These are phyloP conservation scores for Boletus coccyginus DNA, from an alignment of 768 basidiomycete genomes.

Conservation along the genomic window DNA sequence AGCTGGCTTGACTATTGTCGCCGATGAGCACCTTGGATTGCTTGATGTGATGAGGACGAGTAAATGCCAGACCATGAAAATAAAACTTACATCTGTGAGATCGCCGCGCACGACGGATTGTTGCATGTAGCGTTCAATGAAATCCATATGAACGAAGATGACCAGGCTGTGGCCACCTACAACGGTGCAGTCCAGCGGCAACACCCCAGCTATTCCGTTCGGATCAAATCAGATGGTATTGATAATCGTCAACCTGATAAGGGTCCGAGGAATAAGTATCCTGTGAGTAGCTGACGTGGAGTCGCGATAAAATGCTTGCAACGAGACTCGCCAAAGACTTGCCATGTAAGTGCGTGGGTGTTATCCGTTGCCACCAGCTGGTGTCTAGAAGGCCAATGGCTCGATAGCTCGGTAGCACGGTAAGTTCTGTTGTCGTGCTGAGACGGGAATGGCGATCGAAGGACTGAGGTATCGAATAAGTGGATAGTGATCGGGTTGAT, in stretches of 20 bases:
- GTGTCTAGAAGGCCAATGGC: slow-evolving; percentile 44
- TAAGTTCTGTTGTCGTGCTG: slow-evolving; percentile 65
- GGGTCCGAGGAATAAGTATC: slow-evolving; percentile 8
- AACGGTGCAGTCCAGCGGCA: too few relatives aligned
- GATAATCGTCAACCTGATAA: slow-evolving; percentile 4
- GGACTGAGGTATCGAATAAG: slow-evolving; percentile 21
- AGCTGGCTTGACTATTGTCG: too few relatives aligned
- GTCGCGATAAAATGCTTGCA: background rate
- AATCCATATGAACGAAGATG: too few relatives aligned
- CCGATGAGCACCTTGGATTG: too few relatives aligned
- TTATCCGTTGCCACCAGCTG: slow-evolving; percentile 38
- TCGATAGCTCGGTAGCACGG: slow-evolving; percentile 62
- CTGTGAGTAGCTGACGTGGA: slow-evolving; percentile 16
- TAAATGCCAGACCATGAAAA: background rate
- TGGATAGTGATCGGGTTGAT: slow-evolving; percentile 28
- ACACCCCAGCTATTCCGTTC: slow-evolving; percentile 53
- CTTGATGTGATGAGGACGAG: too few relatives aligned
- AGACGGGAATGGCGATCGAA: slow-evolving; percentile 37
- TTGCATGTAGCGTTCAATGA: too few relatives aligned
- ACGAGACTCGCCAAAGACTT: slow-evolving; percentile 49
- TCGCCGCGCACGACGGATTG: too few relatives aligned
- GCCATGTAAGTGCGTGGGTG: slow-evolving; percentile 56
- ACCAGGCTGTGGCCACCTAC: too few relatives aligned
- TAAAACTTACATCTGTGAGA: too few relatives aligned
- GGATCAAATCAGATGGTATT: slow-evolving; percentile 41